Percentiles rank a stretch among this genome's conserved stretches.
Evolutionary conservation across 1,284 basidiomycete genomes (phyloP).

Genomic region (Thecaphora thlaspeos): DNA sequence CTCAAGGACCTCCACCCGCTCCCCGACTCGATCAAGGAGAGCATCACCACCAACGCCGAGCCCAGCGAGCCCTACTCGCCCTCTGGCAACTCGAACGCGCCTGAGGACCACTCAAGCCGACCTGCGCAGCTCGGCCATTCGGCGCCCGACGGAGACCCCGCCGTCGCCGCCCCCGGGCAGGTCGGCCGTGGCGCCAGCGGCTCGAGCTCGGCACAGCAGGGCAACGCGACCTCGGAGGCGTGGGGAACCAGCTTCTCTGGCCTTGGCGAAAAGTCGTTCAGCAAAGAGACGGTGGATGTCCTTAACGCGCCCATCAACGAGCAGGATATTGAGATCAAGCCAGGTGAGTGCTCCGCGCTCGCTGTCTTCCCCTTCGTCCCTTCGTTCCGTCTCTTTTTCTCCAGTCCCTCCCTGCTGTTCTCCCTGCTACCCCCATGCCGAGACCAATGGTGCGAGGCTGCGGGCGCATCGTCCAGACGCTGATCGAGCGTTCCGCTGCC

Average conservation of each 20-base stretch:
- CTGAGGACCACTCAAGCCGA: conserved; percentile 37
- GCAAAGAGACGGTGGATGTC: conserved; percentile 71
- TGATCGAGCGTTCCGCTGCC: too few species aligned
- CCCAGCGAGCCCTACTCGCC: conserved; percentile 27
- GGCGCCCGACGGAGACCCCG: conserved; percentile 16
- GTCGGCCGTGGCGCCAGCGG: conserved; percentile 12
- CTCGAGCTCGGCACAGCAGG: too few species aligned
- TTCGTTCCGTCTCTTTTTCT: too few species aligned
- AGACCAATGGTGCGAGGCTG: too few species aligned
- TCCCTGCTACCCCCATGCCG: too few species aligned
- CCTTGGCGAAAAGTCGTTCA: conserved; percentile 74
- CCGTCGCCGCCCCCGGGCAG: conserved; percentile 34
- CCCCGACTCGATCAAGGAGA: conserved; percentile 29
- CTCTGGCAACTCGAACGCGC: conserved; percentile 35
- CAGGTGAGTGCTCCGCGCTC: conserved; percentile 60
- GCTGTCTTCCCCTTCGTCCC: background rate
- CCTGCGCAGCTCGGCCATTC: conserved; percentile 23
- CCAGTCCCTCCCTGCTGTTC: too few species aligned
- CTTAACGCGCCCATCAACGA: conserved; percentile 75
- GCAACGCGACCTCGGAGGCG: conserved; percentile 61
- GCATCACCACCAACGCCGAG: conserved; percentile 15
- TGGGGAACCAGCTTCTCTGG: conserved; percentile 89
- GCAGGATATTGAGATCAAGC: conserved; percentile 86
- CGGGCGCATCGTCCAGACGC: too few species aligned
- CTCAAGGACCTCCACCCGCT: conserved; percentile 33